Evolutionary conservation across 2,329 filamentous ascomycete species (phyloP).

Genomic region (Cordyceps tenuipes): DNA sequence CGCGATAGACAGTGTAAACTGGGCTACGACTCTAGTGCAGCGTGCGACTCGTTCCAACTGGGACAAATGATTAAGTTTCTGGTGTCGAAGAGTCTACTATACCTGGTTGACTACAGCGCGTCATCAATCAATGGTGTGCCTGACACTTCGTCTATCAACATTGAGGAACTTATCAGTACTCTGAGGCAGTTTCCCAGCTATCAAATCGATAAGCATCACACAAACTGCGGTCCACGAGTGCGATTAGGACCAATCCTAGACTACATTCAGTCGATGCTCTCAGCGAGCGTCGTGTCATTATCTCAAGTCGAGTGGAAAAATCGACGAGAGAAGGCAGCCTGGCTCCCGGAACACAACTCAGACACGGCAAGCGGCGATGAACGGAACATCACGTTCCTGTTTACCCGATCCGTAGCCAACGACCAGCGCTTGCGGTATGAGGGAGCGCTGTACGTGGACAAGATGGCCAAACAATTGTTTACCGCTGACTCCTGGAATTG

Average conservation of each 20-base stretch:
- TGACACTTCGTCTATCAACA: constrained; percentile 48
- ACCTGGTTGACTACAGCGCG: constrained; percentile 48
- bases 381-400: constrained; percentile 30
- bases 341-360: constrained; percentile 23
- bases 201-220: constrained; percentile 65
- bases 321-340: constrained; percentile 31
- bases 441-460: constrained; percentile 40
- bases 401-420: constrained; percentile 41
- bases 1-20: constrained; percentile 61
- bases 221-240: constrained; percentile 62
- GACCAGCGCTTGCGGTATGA: constrained; percentile 43
- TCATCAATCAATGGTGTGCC: constrained; percentile 35
- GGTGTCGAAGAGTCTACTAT: constrained; percentile 50
- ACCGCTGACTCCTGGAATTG: constrained; percentile 51
- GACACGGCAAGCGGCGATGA: constrained; percentile 14
- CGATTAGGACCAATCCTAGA: constrained; percentile 59
- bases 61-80: constrained; percentile 72
- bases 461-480: constrained; percentile 45
- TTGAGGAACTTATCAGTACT: constrained; percentile 50
- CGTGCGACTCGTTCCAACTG: constrained; percentile 71
- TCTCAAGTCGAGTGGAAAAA: constrained; percentile 38
- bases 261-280: constrained; percentile 50
- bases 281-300: constrained; percentile 36
- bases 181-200: constrained; percentile 62
- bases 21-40: constrained; percentile 62